Evolutionary conservation across 371 early-diverging fungal species (phyloP), one percentile per base, ranked within the genome.

Genomic region (Encephalitozoon intestinalis): DNA sequence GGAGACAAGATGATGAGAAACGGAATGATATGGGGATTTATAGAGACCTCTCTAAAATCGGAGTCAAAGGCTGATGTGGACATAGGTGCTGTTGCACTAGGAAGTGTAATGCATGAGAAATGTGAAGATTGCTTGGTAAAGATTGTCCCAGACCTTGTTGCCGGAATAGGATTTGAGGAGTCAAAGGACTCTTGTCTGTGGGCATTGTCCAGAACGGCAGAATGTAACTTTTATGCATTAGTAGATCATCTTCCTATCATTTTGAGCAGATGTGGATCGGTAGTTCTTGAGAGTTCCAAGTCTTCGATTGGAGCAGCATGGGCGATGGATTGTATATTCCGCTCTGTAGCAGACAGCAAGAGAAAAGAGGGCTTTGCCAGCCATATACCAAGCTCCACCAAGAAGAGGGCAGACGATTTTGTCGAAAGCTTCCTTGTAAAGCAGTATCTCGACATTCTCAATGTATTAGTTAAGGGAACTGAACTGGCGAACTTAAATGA

Each of bases 31-130:
- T 64, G 67, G 26, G 30, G 54, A 11, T 77, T 65, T 64, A 73
- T 84, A 11, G 63, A 67, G 43, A 37, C 40, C 0, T 67, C 77
- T 12, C 37, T 84, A 26, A 52, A 15, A 8, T 50, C 65, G 6
- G 40, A 28, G 4, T 67, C 76, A n/a, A 41, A 7, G 23, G 65
- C 46, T 12, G 63, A 69, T 40, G 51, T 63, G 31, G 84, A 81
- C 31, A 71, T 79, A n/a, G 84, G 75, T 8, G 70, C 81, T 41
- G 67, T 80, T 1, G 79, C 79, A 0, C 50, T 84, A 1, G 84
- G 84, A n/a, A 67, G 77, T 51, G 66, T 81, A 0, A 25, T 50
- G 28, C 31, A 12, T 15, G 41, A 28, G 23, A 68, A 37, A 26
- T 69, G 37, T 67, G 63, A 69, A 23, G 67, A 72, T 11, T 43